Base-by-base conservation (phyloP, 306 rosid species). In the Dalbergia cultrata region DNA sequence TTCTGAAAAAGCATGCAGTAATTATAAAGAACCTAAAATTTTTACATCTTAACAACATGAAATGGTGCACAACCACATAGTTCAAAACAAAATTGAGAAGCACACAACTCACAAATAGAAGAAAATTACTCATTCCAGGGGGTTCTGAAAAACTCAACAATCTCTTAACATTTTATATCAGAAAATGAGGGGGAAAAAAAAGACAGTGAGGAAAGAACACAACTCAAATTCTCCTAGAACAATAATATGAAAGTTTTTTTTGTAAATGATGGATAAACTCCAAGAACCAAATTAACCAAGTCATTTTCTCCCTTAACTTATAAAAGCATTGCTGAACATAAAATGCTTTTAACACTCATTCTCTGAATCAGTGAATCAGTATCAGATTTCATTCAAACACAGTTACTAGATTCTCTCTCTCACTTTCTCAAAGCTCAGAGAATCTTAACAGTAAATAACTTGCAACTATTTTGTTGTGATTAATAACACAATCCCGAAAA, bases 51-150 rank as follows among this genome's bases (percentile, higher is more conserved):
- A 52, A 69, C 70, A 67, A 37, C 79, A 65, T 73, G 54, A 34
- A 78, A 19, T 26, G 21, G 9, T n/a, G 13, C 67, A n/a, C 9
- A 44, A n/a, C 13, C 47, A 59, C 31, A 72, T 12, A 57, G 56
- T 71, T 58, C 5, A 47, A 79, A 35, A 53, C 33, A 66, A 67
- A 71, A 77, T n/a, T 47, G 18, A 78, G 66, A 59, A 83, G 67
- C 67, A 19, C 60, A 39, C 54, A 49, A 60, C 22, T 57, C 57
- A 16, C 10, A 63, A 70, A 47, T 22, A 52, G 67, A 65, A 78
- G 60, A 49, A 9, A 41, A 70, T 19, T 60, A 31, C 14, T 10
- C 34, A 59, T 34, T 64, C 33, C 16, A 78, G 45, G 34, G 22
- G 58, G 37, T 82, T 33, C 75, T 72, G 13, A 78, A 44, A 67